Conservation (phyloP, 2,329 filamentous ascomycete species). For the Stagonosporopsis tanaceti region DNA sequence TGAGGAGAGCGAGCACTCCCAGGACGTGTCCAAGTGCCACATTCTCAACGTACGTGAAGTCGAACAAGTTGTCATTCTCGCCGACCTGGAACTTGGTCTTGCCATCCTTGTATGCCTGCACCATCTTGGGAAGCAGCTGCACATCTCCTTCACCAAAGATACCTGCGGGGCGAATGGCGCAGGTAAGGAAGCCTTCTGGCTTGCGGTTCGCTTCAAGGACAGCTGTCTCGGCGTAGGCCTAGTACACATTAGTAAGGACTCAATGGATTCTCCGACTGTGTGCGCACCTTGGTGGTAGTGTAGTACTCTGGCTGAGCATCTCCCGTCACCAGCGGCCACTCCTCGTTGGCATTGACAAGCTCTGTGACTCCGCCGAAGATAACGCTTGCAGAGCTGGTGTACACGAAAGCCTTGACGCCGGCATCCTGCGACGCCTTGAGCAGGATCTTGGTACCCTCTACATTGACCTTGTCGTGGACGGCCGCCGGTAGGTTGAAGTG, state of each 20-base stretch:
- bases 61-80: slow-evolving; percentile 61
- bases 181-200: slow-evolving; percentile 57
- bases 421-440: slow-evolving; percentile 57
- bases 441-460: slow-evolving; percentile 60
- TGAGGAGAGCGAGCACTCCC: slow-evolving; percentile 58
- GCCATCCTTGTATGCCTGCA: slow-evolving; percentile 55
- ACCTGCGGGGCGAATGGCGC: slow-evolving; percentile 58
- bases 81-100: slow-evolving; percentile 62
- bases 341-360: slow-evolving; percentile 60
- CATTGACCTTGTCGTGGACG: slow-evolving; percentile 60
- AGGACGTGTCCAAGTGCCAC: slow-evolving; percentile 62
- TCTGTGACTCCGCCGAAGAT: slow-evolving; percentile 55
- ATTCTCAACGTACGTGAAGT: slow-evolving; percentile 63
- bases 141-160: slow-evolving; percentile 62
- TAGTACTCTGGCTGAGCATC: slow-evolving; percentile 60
- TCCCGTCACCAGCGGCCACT: slow-evolving; percentile 56
- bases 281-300: slow-evolving; percentile 57
- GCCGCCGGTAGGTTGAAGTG: slow-evolving; percentile 50
- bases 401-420: slow-evolving; percentile 62
- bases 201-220: slow-evolving; percentile 60
- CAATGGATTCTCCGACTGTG: not conserved
- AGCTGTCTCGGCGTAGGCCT: slow-evolving; percentile 57
- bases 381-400: slow-evolving; percentile 61
- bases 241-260: not conserved
- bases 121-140: slow-evolving; percentile 55